These are phyloP conservation scores for Colletotrichum viniferum DNA, from an alignment of 2,329 filamentous ascomycete genomes.

Conservation along the genomic window DNA sequence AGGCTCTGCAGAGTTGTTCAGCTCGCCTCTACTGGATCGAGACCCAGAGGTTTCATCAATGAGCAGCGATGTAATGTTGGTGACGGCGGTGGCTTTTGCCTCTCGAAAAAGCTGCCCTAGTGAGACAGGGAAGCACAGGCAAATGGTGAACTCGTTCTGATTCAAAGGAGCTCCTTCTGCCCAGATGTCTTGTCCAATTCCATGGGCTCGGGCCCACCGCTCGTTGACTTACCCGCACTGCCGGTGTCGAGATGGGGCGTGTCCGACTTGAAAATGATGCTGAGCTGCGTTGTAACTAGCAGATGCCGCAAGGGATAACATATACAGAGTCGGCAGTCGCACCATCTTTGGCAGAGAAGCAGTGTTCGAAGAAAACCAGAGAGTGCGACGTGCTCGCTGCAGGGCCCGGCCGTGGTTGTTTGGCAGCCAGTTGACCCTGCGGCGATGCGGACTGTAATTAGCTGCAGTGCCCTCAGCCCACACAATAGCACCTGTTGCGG, in stretches of 20 bases:
- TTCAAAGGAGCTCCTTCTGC: not conserved
- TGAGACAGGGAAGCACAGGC: not conserved
- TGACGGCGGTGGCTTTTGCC: not conserved
- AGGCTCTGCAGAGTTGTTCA: not conserved
- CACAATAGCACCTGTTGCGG: not conserved
- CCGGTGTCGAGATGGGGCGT: not conserved
- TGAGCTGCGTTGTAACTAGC: not conserved
- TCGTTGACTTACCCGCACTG: not conserved
- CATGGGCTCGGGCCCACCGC: not conserved
- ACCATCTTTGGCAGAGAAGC: not conserved
- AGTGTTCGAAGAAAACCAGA: not conserved
- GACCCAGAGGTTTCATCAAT: not conserved
- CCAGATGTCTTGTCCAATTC: slow-evolving; percentile 8
- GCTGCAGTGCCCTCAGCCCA: not conserved
- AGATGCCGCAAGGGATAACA: not conserved
- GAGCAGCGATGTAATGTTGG: slow-evolving; percentile 9
- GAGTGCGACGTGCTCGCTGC: not conserved
- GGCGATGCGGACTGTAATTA: not conserved
- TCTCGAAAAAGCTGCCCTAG: not conserved
- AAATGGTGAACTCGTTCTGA: not conserved
- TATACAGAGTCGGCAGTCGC: not conserved
- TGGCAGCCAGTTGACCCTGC: not conserved
- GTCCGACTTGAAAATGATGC: not conserved
- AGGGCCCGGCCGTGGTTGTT: not conserved
- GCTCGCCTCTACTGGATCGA: not conserved